phyloP scores from a whole-genome alignment of 768 basidiomycete genomes.

The Scleroderma citrinum region DNA sequence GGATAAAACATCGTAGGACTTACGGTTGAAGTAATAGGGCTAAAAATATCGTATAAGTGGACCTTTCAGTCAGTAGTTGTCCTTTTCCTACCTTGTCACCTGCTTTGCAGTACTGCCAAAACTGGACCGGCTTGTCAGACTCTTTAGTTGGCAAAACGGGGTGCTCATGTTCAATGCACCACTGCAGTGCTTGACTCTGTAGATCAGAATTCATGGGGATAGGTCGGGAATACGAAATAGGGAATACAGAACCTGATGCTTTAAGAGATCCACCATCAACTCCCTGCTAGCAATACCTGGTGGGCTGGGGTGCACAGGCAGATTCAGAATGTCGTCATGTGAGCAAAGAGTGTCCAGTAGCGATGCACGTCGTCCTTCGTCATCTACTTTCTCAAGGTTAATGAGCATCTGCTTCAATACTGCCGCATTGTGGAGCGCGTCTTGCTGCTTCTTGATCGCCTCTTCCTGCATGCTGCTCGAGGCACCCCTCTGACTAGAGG shows the following conservation, averaged over 20 bases:
- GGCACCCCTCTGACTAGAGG: conserved; percentile 14
- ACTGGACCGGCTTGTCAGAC: conserved; percentile 74
- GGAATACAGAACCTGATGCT: conserved; percentile 60
- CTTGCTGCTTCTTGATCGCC: conserved; percentile 26
- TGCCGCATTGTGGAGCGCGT: conserved; percentile 51
- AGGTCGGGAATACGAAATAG: background rate
- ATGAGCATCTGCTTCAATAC: conserved; percentile 63
- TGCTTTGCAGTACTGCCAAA: conserved; percentile 71
- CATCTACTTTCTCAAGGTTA: conserved; percentile 69
- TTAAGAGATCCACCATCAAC: conserved; percentile 66
- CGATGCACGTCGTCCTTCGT: conserved; percentile 65
- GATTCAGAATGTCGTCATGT: conserved; percentile 60
- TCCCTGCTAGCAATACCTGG: conserved; percentile 64
- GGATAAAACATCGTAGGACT: conserved; percentile 14
- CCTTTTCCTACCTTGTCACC: conserved; percentile 43
- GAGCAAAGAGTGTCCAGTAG: conserved; percentile 66
- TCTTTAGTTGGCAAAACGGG: conserved; percentile 65
- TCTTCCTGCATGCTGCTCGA: conserved; percentile 21
- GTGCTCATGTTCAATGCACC: conserved; percentile 80
- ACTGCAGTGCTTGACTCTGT: conserved; percentile 78
- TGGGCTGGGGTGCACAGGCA: conserved; percentile 67
- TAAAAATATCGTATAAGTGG: conserved; percentile 14
- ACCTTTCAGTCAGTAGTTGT: background rate
- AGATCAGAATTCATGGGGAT: background rate
- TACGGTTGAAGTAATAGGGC: conserved; percentile 67